These are phyloP conservation scores for Vitis hybrid DNA, from an alignment of 177 flowering plant species.

Conservation along the genomic window DNA sequence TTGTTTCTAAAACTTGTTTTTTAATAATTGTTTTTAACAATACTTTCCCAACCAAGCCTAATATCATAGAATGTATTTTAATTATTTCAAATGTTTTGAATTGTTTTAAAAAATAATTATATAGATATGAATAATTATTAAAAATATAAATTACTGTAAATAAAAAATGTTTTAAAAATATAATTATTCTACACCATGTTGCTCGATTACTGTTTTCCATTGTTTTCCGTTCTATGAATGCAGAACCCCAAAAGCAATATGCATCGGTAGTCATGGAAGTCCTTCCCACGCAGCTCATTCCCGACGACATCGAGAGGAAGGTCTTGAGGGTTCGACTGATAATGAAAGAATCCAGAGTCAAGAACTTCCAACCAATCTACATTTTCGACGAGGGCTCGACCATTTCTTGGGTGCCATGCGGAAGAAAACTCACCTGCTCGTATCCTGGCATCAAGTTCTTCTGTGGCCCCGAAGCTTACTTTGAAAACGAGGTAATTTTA, in stretches of 20 bases:
- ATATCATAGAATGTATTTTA: too few species aligned
- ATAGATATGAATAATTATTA: too few species aligned
- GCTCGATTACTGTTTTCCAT: neutral
- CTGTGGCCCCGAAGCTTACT: constrained; percentile 62
- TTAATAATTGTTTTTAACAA: fast-evolving
- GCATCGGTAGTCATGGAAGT: constrained; percentile 79
- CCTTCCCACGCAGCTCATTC: constrained; percentile 60
- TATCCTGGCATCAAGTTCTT: constrained; percentile 69
- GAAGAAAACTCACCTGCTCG: constrained; percentile 65
- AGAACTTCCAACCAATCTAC: constrained; percentile 60
- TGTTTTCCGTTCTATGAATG: neutral
- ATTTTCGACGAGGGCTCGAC: constrained; percentile 70
- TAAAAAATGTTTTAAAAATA: too few species aligned
- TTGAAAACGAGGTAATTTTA: constrained; percentile 47
- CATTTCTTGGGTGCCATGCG: constrained; percentile 68
- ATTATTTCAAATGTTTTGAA: too few species aligned
- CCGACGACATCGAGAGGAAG: constrained; percentile 64
- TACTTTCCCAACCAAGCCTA: too few species aligned
- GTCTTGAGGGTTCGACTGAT: constrained; percentile 56
- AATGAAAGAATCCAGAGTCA: constrained; percentile 55
- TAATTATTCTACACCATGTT: neutral
- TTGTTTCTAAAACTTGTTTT: fast-evolving
- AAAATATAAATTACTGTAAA: too few species aligned
- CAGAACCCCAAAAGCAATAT: constrained; percentile 69
- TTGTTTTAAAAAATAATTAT: too few species aligned